Evolutionary conservation across 176 grass and related monocot genomes (phyloP).

Genomic region (Aegilops speltoides): DNA sequence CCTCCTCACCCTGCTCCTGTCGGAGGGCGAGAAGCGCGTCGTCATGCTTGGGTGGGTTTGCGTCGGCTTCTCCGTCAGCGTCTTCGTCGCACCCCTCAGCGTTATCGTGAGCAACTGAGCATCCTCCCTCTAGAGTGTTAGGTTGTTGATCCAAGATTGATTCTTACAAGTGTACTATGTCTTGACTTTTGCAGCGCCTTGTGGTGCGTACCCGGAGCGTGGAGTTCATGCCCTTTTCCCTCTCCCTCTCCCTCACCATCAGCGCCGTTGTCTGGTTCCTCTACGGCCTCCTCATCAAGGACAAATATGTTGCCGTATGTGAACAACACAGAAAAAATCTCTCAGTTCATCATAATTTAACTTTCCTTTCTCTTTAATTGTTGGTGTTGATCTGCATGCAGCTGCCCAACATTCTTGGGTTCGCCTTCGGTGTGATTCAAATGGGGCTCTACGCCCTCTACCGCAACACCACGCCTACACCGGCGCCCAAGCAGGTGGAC

Average conservation of each 20-base stretch:
- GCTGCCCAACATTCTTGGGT: constrained; percentile 69
- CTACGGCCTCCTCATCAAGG: not conserved
- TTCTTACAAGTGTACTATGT: no score
- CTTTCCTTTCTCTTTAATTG: not conserved
- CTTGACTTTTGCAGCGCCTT: not conserved
- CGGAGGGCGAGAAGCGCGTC: constrained; percentile 32
- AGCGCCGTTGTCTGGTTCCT: not conserved
- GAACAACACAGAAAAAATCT: no score
- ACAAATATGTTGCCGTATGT: not conserved
- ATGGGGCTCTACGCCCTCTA: constrained; percentile 60
- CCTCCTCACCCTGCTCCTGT: constrained; percentile 55
- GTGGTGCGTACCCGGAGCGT: not conserved
- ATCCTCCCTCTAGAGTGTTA: not conserved
- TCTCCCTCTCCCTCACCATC: not conserved
- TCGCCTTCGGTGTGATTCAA: constrained; percentile 54
- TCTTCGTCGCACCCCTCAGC: not conserved
- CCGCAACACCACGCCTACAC: not conserved
- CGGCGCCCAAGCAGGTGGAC: not conserved
- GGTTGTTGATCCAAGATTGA: not conserved
- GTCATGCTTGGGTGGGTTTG: not conserved
- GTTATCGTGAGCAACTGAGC: not conserved
- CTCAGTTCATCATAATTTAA: not conserved
- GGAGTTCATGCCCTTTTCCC: not conserved
- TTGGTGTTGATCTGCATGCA: not conserved
- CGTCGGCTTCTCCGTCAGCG: not conserved